Conservation (phyloP, 1,284 basidiomycete species). For the Cutaneotrichosporon cavernicola region DNA sequence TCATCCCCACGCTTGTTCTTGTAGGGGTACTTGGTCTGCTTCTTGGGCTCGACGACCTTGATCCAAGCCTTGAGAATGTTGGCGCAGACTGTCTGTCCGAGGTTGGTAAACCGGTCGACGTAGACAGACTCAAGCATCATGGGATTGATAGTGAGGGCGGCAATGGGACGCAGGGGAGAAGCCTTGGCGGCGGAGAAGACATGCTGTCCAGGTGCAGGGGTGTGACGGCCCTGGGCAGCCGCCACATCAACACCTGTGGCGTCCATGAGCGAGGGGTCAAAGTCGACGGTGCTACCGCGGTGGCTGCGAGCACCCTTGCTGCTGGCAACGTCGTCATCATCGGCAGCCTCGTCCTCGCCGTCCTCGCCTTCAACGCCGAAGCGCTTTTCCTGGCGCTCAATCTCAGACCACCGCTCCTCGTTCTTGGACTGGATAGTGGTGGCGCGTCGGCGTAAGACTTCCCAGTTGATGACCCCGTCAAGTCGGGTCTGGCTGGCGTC, state of each 20-base stretch:
- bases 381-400: slow-evolving; percentile 42
- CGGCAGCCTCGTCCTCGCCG: slow-evolving; percentile 35
- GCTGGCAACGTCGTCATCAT: slow-evolving; percentile 30
- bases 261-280: slow-evolving; percentile 14
- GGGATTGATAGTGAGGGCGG: slow-evolving; percentile 37
- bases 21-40: slow-evolving; percentile 58
- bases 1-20: slow-evolving; percentile 60
- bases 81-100: slow-evolving; percentile 58
- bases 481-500: slow-evolving; percentile 36
- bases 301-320: slow-evolving; percentile 33
- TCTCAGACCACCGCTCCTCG: slow-evolving; percentile 31
- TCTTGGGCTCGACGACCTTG: slow-evolving; percentile 60
- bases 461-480: slow-evolving; percentile 40
- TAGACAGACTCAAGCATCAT: slow-evolving; percentile 43
- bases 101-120: slow-evolving; percentile 48
- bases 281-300: slow-evolving; percentile 31
- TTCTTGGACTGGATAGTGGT: slow-evolving; percentile 22
- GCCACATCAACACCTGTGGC: slow-evolving; percentile 27
- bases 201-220: slow-evolving; percentile 19
- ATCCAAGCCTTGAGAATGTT: slow-evolving; percentile 59
- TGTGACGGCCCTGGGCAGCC: slow-evolving; percentile 5
- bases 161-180: slow-evolving; percentile 33
- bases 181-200: slow-evolving; percentile 34
- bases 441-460: slow-evolving; percentile 23
- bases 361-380: slow-evolving; percentile 39